Percentiles rank a stretch among this genome's conserved stretches.
Conservation (phyloP, 257 asterid genomes). For the Echites panduratus region DNA sequence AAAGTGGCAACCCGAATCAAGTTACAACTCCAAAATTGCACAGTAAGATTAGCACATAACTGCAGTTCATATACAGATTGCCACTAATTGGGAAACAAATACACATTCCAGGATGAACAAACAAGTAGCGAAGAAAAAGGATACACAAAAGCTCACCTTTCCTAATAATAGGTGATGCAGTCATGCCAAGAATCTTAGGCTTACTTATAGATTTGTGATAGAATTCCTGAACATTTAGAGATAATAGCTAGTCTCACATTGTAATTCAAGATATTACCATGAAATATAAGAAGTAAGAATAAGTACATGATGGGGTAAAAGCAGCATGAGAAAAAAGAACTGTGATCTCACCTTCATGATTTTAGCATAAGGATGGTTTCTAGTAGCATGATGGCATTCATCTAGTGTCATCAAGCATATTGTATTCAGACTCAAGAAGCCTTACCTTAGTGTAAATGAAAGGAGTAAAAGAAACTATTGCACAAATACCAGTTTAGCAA, state of each 20-base stretch:
- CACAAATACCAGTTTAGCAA: not conserved
- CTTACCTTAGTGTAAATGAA: slow-evolving; percentile 58
- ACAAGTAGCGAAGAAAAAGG: not conserved
- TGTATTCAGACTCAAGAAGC: slow-evolving; percentile 40
- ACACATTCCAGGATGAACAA: not conserved
- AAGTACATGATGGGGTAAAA: too few relatives aligned
- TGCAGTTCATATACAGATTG: not conserved
- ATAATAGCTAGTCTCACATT: not conserved
- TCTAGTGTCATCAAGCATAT: slow-evolving; percentile 62
- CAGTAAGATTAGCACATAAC: not conserved
- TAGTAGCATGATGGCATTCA: slow-evolving; percentile 76
- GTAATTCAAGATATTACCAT: slow-evolving; percentile 1
- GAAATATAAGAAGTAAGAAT: not conserved
- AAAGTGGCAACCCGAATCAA: too few relatives aligned
- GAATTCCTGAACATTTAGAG: slow-evolving; percentile 45
- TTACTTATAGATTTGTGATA: slow-evolving; percentile 38
- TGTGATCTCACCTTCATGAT: slow-evolving; percentile 60
- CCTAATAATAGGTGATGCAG: slow-evolving; percentile 52
- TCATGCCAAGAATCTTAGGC: slow-evolving; percentile 82
- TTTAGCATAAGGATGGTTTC: slow-evolving; percentile 80
- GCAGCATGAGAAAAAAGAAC: slow-evolving; percentile 8
- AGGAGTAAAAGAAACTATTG: not conserved
- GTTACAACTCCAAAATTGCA: not conserved
- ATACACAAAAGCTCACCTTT: slow-evolving; percentile 38
- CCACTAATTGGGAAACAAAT: not conserved